Base-by-base conservation (phyloP, 176 grass and related monocot genomes). In the Canna indica region DNA sequence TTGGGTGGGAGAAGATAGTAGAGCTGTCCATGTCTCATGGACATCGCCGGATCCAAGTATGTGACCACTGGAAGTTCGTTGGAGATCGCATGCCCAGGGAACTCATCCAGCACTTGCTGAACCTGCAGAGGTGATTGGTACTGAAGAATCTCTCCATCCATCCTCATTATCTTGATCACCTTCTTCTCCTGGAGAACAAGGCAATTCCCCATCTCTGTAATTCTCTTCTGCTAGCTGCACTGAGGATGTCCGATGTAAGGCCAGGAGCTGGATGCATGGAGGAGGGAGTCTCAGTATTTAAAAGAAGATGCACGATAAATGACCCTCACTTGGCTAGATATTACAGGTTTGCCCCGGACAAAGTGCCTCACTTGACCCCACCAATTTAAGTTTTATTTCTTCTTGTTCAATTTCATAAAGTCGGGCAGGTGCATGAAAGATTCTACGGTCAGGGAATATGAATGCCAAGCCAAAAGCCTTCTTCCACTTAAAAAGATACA, bases 131-230 rank as follows among this genome's bases (percentile, higher is more conserved):
- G 60, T 46, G 76, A 72, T 76, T 9, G 64, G 47, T 53, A 25
- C 10, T 48, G 24, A 47, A 76, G 67, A 18, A 75, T 54, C 57
- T 77, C 65, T 1, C 68, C 83, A 54, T 85, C 68, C 58, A 47
- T 66, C 35, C 34, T 59, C 57, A 76, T 48, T 16, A 75, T 75
- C 53, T 44, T 78, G 48, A 64, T 81, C 47, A 68, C 62, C 44
- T 84, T 59, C 69, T 64, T 70, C 24, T 73, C 30, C 46, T 85
- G 71, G 53, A 77, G 59, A 80, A 73, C 56, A 15, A 85, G 30
- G 72, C 72, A 85, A 73, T 85, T 85, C 67, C 83, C 83, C 83
- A 85, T 85, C 18, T 67, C n/a, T n/a, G n/a, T n/a, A n/a, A 24
- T 47, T 6, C 34, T 53, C 24, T 78, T 22, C 12, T 77, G 35